Conservation (phyloP, 352 stramenopile species). For the Thalassiosira hispida region DNA sequence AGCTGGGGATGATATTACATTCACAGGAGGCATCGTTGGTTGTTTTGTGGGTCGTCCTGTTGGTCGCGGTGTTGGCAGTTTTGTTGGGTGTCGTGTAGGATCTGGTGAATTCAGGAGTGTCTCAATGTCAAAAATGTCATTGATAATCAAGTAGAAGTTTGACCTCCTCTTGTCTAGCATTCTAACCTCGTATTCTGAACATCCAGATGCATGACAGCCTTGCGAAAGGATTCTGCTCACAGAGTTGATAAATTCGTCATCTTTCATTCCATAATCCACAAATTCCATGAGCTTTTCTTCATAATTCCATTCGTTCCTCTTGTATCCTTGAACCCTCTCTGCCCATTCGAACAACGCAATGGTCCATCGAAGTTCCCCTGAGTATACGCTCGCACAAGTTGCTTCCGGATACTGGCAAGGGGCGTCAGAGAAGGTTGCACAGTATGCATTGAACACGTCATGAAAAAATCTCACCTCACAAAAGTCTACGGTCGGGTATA, state of each 20-base stretch:
- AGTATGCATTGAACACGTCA: neutral
- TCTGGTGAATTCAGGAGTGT: conserved; percentile 19
- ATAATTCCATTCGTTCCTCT: conserved; percentile 17
- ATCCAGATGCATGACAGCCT: conserved; percentile 36
- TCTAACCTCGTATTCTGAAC: conserved; percentile 19
- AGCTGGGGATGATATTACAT: neutral
- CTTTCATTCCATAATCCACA: conserved; percentile 40
- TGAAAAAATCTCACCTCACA: conserved; percentile 13
- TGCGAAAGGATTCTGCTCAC: conserved; percentile 29
- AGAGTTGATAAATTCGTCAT: conserved; percentile 45
- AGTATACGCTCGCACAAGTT: conserved; percentile 38
- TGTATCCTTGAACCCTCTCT: conserved; percentile 33
- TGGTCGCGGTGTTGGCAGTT: neutral
- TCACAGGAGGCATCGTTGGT: neutral
- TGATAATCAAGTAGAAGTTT: conserved; percentile 48
- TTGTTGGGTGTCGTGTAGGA: conserved; percentile 6
- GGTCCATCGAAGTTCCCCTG: conserved; percentile 45
- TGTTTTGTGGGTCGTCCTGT: neutral
- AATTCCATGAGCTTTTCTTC: conserved; percentile 26
- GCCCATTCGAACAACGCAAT: conserved; percentile 32
- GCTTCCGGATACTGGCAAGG: conserved; percentile 28
- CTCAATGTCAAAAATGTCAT: conserved; percentile 39
- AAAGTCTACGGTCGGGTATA: conserved; percentile 40
- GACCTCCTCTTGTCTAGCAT: conserved; percentile 17
- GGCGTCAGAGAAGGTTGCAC: neutral